Evolutionary conservation across 257 asterid genomes (phyloP).

Genomic region (Capsicum baccatum): DNA sequence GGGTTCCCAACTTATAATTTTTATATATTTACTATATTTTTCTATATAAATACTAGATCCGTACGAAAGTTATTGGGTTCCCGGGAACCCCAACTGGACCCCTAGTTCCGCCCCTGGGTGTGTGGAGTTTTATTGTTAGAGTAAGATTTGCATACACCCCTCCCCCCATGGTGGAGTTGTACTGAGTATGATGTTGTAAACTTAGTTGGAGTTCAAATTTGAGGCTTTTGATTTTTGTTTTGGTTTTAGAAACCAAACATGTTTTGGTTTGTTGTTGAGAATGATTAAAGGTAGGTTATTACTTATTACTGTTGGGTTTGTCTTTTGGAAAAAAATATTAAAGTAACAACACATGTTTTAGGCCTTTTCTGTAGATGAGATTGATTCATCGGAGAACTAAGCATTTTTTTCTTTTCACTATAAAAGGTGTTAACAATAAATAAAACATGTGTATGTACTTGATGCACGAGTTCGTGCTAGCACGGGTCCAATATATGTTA

Average conservation of each 20-base stretch:
- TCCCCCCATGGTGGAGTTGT: not conserved
- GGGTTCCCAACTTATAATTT: too few relatives aligned
- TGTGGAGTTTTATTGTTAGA: not conserved
- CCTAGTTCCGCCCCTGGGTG: too few relatives aligned
- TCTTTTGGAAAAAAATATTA: not conserved
- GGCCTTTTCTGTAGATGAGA: not conserved
- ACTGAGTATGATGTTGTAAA: not conserved
- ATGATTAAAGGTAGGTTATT: not conserved
- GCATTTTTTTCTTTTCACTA: not conserved
- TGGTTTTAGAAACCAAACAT: not conserved
- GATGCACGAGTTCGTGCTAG: too few relatives aligned
- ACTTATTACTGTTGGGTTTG: not conserved
- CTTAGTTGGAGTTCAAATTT: conserved; percentile 15
- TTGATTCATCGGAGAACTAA: not conserved
- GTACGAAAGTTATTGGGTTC: too few relatives aligned
- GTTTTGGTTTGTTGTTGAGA: conserved; percentile 19
- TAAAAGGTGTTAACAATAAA: not conserved
- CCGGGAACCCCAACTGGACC: too few relatives aligned
- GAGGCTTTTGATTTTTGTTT: not conserved
- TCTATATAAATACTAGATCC: too few relatives aligned
- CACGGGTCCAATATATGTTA: too few relatives aligned
- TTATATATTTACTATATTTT: too few relatives aligned
- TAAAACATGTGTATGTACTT: not conserved
- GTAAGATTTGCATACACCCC: not conserved
- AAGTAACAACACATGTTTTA: conserved; percentile 1